phyloP scores from a whole-genome alignment of 352 stramenopile genomes.

The Peronospora belbahrii region DNA sequence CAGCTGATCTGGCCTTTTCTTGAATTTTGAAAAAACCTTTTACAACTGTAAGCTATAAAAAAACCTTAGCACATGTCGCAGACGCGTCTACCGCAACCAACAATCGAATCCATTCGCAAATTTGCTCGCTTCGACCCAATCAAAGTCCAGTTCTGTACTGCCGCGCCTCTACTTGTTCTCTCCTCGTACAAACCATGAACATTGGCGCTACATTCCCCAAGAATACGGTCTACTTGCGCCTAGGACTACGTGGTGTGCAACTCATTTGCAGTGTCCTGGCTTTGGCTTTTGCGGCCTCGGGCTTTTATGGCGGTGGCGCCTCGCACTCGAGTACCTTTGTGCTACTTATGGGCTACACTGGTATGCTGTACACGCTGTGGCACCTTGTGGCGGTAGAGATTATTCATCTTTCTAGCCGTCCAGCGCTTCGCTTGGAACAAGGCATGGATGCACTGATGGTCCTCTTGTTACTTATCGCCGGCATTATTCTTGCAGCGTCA shows the following conservation, averaged over 20 bases:
- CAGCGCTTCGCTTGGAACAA: conserved; percentile 21
- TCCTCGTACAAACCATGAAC: conserved; percentile 1
- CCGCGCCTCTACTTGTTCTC: too few relatives aligned
- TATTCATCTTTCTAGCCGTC: conserved; percentile 28
- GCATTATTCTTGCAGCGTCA: conserved; percentile 43
- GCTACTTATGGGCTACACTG: conserved; percentile 53
- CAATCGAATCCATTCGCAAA: not conserved
- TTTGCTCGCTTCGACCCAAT: conserved; percentile 6
- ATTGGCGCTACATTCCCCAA: conserved; percentile 17
- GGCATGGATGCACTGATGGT: conserved; percentile 30
- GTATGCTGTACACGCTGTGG: conserved; percentile 54
- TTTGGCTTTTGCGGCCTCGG: conserved; percentile 33
- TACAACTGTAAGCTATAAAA: too few relatives aligned
- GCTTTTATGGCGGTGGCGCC: conserved; percentile 17
- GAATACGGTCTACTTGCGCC: conserved; percentile 28
- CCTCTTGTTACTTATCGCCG: conserved; percentile 41
- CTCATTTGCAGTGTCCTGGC: conserved; percentile 52
- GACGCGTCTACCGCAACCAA: not conserved
- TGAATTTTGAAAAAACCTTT: too few relatives aligned
- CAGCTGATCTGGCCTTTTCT: too few relatives aligned
- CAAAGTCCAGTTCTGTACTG: too few relatives aligned
- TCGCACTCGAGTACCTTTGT: conserved; percentile 36
- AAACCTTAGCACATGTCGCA: not conserved
- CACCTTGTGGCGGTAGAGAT: conserved; percentile 41
- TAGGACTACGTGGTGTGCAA: conserved; percentile 37